Conservation (phyloP, 2,329 filamentous ascomycete species). For the Apiospora aurea region DNA sequence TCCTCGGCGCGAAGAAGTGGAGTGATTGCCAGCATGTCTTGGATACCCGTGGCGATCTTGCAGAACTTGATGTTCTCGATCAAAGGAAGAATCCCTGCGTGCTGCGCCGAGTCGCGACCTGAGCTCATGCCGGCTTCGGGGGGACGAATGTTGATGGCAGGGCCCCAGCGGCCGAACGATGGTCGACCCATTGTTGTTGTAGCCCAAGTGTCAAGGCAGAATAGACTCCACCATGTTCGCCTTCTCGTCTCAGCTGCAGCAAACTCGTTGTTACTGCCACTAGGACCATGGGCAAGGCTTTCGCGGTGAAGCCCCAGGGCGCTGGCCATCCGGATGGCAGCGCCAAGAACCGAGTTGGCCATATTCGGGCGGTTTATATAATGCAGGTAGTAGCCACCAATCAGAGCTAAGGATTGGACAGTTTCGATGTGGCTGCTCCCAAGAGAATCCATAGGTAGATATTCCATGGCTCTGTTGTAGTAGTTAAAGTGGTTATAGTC, state of each 20-base stretch:
- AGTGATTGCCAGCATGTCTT: constrained; percentile 75
- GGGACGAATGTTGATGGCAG: constrained; percentile 70
- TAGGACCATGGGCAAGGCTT: constrained; percentile 49
- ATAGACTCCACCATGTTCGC: constrained; percentile 78
- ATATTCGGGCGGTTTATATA: constrained; percentile 81
- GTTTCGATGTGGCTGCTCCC: constrained; percentile 77
- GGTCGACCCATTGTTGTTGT: constrained; percentile 74
- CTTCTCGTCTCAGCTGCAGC: constrained; percentile 66
- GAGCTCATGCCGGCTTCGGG: constrained; percentile 61
- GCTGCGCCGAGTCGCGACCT: constrained; percentile 59
- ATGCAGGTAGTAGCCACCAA: constrained; percentile 80
- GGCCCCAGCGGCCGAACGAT: constrained; percentile 71
- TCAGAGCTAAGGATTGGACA: constrained; percentile 73
- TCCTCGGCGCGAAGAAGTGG: constrained; percentile 73
- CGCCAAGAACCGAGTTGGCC: constrained; percentile 76
- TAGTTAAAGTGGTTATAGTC: constrained; percentile 74
- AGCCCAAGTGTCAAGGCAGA: constrained; percentile 78
- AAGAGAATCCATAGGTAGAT: constrained; percentile 71
- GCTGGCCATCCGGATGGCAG: constrained; percentile 76
- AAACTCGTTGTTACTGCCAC: constrained; percentile 49
- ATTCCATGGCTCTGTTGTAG: constrained; percentile 71
- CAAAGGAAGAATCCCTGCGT: constrained; percentile 72
- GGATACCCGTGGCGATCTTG: constrained; percentile 79
- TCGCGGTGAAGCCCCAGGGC: constrained; percentile 76
- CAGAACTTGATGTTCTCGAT: constrained; percentile 82